Conservation (phyloP, 345 rosid genomes). For the Litchi chinensis region DNA sequence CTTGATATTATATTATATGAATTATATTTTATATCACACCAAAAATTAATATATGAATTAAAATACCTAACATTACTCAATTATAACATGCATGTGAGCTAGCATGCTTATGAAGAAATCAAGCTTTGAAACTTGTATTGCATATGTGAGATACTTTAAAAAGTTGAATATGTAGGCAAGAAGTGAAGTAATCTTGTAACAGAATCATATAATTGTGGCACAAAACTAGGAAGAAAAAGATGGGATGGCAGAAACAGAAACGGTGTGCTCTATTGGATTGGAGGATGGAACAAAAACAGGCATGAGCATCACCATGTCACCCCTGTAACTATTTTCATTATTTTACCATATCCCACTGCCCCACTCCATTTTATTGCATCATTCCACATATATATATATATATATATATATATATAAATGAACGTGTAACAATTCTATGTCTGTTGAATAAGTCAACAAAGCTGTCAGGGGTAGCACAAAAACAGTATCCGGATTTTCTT, state of each 20-base stretch:
- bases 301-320: neutral
- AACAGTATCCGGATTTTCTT: neutral
- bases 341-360: neutral
- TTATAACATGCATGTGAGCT: neutral
- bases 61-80: too few species aligned
- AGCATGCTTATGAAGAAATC: neutral
- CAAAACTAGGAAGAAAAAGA: neutral
- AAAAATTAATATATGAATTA: too few species aligned
- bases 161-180: neutral
- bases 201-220: neutral
- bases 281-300: neutral
- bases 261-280: neutral
- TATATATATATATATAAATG: too few species aligned
- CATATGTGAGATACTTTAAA: neutral
- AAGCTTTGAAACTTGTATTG: neutral
- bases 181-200: conserved; percentile 6
- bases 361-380: neutral
- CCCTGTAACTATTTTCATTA: neutral
- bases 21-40: too few species aligned
- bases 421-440: neutral
- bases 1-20: too few species aligned
- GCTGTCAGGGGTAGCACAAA: neutral
- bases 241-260: neutral
- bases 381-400: too few species aligned
- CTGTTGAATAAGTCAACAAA: neutral